phyloP scores from a whole-genome alignment of 2,329 filamentous ascomycete genomes.

The Niveomyces coronatus region DNA sequence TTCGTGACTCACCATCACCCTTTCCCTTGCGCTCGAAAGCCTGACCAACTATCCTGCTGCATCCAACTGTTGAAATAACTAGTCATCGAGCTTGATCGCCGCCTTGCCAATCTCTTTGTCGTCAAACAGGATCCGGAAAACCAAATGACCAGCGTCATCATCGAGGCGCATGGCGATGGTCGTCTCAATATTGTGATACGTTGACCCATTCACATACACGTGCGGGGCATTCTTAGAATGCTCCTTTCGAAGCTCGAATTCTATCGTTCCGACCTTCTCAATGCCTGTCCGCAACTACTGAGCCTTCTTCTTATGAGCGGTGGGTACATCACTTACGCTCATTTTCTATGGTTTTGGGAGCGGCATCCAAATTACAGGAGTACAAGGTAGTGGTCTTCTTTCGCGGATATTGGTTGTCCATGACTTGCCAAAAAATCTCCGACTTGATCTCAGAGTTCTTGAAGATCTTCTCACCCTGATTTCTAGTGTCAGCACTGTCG shows the following conservation, averaged over 20 bases:
- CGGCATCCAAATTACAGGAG: background rate
- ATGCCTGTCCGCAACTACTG: background rate
- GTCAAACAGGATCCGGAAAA: background rate
- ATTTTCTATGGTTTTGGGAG: background rate
- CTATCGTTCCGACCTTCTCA: background rate
- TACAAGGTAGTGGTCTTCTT: background rate
- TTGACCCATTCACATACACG: background rate
- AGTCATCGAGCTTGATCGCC: background rate
- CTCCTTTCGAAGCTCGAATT: background rate
- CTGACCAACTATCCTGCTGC: too few species aligned
- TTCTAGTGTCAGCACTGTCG: background rate
- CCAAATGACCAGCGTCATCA: background rate
- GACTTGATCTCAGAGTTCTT: background rate
- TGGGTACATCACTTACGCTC: background rate
- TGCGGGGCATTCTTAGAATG: background rate
- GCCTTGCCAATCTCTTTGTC: background rate
- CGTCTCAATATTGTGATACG: background rate
- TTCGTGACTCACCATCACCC: too few species aligned
- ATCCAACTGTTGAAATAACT: too few species aligned
- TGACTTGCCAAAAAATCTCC: background rate
- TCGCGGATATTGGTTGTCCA: too few species aligned
- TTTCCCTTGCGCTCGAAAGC: too few species aligned
- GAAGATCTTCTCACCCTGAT: background rate
- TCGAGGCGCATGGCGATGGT: background rate
- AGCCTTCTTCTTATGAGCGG: too few species aligned